These are phyloP conservation scores for Diaporthe citri DNA, from an alignment of 2,329 filamentous ascomycete species.

Conservation along the genomic window DNA sequence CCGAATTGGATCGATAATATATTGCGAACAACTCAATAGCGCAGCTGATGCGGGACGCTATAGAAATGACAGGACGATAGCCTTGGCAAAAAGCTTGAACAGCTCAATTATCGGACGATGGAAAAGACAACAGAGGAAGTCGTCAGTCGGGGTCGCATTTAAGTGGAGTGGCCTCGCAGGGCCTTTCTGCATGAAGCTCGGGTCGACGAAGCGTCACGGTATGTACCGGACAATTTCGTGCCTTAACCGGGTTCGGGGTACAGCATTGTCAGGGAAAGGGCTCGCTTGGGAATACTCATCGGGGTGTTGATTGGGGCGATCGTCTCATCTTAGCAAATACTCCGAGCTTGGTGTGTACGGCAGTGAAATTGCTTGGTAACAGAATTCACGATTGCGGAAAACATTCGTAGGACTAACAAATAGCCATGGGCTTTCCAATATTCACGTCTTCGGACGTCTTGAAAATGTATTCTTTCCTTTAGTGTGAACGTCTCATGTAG, in stretches of 20 bases:
- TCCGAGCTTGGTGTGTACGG: neutral
- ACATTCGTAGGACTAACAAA: neutral
- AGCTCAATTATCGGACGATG: neutral
- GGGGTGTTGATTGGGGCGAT: neutral
- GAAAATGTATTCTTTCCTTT: neutral
- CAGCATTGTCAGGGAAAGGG: neutral
- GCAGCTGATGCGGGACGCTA: neutral
- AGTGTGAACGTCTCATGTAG: neutral
- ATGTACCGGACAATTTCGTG: neutral
- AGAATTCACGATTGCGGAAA: neutral
- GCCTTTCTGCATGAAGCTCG: neutral
- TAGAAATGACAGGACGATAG: neutral
- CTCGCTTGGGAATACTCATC: neutral
- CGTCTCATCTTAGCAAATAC: neutral
- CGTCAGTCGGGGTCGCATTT: neutral
- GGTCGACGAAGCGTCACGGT: no score
- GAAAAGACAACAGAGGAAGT: neutral
- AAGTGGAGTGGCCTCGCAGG: neutral
- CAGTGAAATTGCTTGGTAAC: neutral
- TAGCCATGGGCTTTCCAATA: neutral
- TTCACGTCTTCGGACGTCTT: neutral
- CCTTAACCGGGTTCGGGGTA: neutral
- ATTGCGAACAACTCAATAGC: neutral
- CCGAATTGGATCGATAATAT: neutral
- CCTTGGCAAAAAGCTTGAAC: neutral